These are phyloP conservation scores for Stevia rebaudiana DNA, from an alignment of 140 eudicot species.

Conservation along the genomic window DNA sequence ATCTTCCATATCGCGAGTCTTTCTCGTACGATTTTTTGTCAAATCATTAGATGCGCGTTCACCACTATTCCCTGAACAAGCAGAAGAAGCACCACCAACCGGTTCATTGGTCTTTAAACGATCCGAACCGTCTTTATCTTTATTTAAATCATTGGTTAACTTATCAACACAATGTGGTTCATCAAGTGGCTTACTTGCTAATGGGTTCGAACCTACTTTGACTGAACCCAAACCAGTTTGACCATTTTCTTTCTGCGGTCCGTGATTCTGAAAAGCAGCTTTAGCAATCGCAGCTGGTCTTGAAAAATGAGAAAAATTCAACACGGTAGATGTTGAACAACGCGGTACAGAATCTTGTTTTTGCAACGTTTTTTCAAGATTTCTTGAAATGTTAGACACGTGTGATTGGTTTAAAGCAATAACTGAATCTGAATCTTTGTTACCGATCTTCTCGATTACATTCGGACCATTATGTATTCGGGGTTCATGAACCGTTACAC, in stretches of 20 bases:
- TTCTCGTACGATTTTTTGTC: conserved; percentile 51
- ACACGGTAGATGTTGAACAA: conserved; percentile 20
- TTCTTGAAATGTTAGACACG: conserved; percentile 22
- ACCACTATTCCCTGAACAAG: conserved; percentile 77
- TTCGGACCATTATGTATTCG: conserved; percentile 27
- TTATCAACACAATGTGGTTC: conserved; percentile 38
- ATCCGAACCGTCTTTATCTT: conserved; percentile 25
- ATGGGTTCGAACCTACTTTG: conserved; percentile 28
- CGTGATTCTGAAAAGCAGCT: conserved; percentile 26
- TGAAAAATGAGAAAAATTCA: conserved; percentile 77
- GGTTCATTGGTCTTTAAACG: conserved; percentile 51
- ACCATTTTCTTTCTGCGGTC: conserved; percentile 31
- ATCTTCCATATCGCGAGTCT: conserved; percentile 56
- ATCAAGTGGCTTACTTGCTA: conserved; percentile 33
- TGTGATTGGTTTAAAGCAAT: neutral
- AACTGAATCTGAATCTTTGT: conserved; percentile 32
- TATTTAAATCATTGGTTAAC: conserved; percentile 26
- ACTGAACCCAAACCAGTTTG: conserved; percentile 29
- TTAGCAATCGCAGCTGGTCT: conserved; percentile 53
- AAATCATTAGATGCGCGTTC: conserved; percentile 73
- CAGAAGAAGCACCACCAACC: conserved; percentile 70
- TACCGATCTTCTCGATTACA: conserved; percentile 39
- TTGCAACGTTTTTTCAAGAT: neutral
- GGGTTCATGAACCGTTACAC: conserved; percentile 54
- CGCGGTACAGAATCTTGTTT: neutral